Conservation (phyloP, 1,139 yeast genomes). For the Dujonia santamariae region DNA sequence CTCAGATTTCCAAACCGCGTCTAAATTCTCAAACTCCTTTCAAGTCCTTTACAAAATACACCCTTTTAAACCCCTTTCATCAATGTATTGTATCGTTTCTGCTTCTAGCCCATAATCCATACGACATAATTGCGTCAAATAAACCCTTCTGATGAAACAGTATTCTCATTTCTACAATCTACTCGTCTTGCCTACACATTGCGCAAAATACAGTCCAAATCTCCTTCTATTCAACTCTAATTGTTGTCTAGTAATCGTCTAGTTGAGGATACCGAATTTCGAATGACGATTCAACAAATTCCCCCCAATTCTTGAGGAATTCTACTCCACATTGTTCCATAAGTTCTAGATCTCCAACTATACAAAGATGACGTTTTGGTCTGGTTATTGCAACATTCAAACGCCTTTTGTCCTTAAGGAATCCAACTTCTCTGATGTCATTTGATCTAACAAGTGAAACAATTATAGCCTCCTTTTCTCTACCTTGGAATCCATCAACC, state of each 20-base stretch:
- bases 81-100: no score
- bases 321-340: conserved; percentile 34
- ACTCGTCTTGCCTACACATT: no score
- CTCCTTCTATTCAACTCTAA: no score
- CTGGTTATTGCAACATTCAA: conserved; percentile 91
- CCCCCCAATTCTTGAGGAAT: conserved; percentile 65
- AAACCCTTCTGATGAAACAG: no score
- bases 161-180: no score
- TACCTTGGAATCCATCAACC: conserved; percentile 50
- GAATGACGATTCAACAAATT: conserved; percentile 64
- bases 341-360: conserved; percentile 81
- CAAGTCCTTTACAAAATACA: no score
- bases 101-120: no score
- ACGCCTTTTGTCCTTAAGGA: conserved; percentile 66
- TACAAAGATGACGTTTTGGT: conserved; percentile 80
- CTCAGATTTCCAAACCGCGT: no score
- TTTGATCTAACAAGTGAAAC: conserved; percentile 40
- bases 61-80: no score
- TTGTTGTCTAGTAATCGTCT: conserved; percentile 21
- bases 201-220: no score
- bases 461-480: conserved; percentile 83
- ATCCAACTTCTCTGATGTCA: conserved; percentile 66
- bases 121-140: no score
- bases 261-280: conserved; percentile 68
- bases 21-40: no score